A percentile compares a stretch with the other conserved stretches of the same genome.
Conservation (phyloP, 1,284 basidiomycete genomes). For the Ganoderma lingzhi region DNA sequence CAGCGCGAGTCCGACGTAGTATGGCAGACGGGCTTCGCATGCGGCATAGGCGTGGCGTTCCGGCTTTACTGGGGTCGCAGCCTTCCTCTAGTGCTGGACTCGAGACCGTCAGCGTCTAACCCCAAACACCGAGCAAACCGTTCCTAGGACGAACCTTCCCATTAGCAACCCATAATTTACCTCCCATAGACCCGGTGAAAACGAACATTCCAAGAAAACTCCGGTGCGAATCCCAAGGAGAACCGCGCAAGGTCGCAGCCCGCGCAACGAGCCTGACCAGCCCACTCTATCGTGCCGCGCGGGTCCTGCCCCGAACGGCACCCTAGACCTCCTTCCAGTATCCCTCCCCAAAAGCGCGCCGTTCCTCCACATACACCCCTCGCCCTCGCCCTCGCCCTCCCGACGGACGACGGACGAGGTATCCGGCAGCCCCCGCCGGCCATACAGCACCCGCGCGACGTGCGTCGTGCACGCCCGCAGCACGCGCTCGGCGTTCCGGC, state of each 20-base stretch:
- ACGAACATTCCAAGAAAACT: not conserved
- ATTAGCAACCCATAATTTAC: not conserved
- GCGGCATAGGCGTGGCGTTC: not conserved
- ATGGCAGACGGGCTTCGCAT: not conserved
- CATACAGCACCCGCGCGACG: conserved; percentile 12
- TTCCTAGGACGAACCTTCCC: not conserved
- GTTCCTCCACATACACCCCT: not conserved
- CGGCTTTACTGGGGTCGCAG: not conserved
- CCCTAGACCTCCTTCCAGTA: conserved; percentile 4
- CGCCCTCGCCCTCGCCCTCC: not conserved
- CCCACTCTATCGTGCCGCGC: not conserved
- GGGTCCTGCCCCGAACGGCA: not conserved
- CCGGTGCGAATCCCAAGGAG: not conserved
- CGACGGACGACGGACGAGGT: conserved; percentile 1
- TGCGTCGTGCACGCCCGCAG: conserved; percentile 8
- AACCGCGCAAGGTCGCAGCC: not conserved
- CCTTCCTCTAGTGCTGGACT: not conserved
- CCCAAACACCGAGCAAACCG: not conserved
- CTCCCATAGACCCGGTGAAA: not conserved
- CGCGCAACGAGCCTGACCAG: not conserved
- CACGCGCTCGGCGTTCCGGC: not conserved
- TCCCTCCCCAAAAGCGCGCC: conserved; percentile 1
- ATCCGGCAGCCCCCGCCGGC: not conserved
- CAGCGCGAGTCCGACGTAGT: not conserved
- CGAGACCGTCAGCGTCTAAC: not conserved